These are phyloP conservation scores for Fusarium haematococcum DNA, from an alignment of 2,329 filamentous ascomycete genomes.

Conservation along the genomic window DNA sequence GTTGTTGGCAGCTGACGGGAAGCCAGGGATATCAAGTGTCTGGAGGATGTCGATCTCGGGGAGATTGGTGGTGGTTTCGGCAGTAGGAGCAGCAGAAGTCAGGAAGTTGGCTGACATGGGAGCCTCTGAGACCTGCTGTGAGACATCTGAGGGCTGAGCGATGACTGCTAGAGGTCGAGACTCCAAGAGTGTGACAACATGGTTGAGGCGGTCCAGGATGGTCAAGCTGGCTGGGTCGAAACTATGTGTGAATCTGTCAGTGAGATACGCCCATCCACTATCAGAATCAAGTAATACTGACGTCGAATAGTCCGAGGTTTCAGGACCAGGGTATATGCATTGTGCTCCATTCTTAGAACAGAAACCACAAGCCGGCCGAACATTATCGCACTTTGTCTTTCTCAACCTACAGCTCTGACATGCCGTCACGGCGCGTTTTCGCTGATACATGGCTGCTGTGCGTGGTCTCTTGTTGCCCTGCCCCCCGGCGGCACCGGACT, in stretches of 20 bases:
- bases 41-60: neutral
- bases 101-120: neutral
- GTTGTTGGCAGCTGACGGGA: neutral
- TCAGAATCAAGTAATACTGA: neutral
- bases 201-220: neutral
- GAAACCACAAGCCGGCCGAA: slow-evolving; percentile 19
- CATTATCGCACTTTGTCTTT: slow-evolving; percentile 29
- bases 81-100: neutral
- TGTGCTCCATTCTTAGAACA: slow-evolving; percentile 15
- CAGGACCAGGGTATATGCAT: slow-evolving; percentile 16
- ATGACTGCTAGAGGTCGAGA: neutral
- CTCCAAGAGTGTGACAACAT: neutral
- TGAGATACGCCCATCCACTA: no score
- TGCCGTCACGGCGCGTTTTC: slow-evolving; percentile 21
- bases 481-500: neutral
- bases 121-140: neutral
- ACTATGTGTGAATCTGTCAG: neutral
- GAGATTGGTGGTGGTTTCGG: neutral
- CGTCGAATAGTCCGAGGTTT: slow-evolving; percentile 19
- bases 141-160: neutral
- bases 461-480: slow-evolving; percentile 12
- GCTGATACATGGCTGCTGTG: slow-evolving; percentile 16
- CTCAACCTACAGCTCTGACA: slow-evolving; percentile 20
- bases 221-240: neutral
- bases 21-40: neutral